phyloP scores from a whole-genome alignment of 2,329 filamentous ascomycete genomes.

The Aspergillus sp. region DNA sequence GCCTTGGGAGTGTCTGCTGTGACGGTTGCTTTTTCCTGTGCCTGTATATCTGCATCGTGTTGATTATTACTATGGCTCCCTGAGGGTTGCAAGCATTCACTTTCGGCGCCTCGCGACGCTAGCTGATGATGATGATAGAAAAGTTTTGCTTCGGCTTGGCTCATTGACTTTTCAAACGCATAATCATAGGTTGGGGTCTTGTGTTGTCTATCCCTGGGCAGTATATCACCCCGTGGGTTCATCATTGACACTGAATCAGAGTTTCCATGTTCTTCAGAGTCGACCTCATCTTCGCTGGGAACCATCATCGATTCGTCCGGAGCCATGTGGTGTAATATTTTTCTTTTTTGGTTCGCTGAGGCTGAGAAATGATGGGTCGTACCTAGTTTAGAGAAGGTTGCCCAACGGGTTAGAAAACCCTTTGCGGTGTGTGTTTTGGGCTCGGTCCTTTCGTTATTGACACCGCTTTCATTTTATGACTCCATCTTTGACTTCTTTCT shows the following conservation, averaged over 20 bases:
- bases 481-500: too few relatives aligned
- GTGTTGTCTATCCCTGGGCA: conserved; percentile 40
- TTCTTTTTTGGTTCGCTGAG: too few relatives aligned
- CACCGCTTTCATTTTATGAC: too few relatives aligned
- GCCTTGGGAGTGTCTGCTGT: neutral
- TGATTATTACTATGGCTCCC: conserved; percentile 10
- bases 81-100: conserved; percentile 32
- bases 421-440: too few relatives aligned
- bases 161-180: conserved; percentile 87
- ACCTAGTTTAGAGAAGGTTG: too few relatives aligned
- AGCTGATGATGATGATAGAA: conserved; percentile 87
- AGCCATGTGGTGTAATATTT: too few relatives aligned
- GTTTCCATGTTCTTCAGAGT: conserved; percentile 7
- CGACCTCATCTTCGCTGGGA: conserved; percentile 4
- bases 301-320: neutral
- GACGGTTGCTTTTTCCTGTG: conserved; percentile 1
- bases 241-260: conserved; percentile 3
- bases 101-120: conserved; percentile 41
- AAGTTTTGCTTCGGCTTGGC: conserved; percentile 85
- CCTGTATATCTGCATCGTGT: conserved; percentile 5
- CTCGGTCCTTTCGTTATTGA: too few relatives aligned
- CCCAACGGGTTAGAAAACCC: too few relatives aligned
- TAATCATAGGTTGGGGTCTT: conserved; percentile 90
- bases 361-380: too few relatives aligned
- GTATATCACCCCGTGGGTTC: conserved; percentile 16